Evolutionary conservation across 345 rosid genomes (phyloP).

Genomic region (Eucalyptus lansdowneana): DNA sequence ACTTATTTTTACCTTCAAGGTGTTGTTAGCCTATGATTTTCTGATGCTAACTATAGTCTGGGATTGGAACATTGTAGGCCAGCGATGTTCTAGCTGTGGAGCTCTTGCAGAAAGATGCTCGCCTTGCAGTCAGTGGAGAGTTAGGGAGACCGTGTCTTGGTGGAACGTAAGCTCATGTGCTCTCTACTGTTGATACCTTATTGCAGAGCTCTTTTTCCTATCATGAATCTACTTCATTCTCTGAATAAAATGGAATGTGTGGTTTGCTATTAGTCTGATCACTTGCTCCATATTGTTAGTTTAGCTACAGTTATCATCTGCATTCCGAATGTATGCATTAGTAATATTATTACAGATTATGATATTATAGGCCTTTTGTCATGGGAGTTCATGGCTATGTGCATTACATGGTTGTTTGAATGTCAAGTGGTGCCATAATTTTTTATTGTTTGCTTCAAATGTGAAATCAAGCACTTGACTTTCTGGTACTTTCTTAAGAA

Average conservation of each 20-base stretch:
- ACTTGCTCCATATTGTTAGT: not conserved
- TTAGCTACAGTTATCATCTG: not conserved
- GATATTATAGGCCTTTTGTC: not conserved
- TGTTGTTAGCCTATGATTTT: not conserved
- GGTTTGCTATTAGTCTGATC: not conserved
- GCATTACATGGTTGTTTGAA: not conserved
- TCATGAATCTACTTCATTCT: not conserved
- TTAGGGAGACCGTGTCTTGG: constrained; percentile 81
- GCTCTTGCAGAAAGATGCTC: constrained; percentile 91
- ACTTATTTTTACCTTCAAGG: not conserved
- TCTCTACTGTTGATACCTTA: not conserved
- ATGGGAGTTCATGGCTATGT: not conserved
- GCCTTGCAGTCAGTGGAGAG: constrained; percentile 79
- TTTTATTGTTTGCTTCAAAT: not conserved
- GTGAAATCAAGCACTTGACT: not conserved
- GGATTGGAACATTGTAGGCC: constrained; percentile 33
- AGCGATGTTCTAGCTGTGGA: constrained; percentile 97
- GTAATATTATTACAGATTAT: not conserved
- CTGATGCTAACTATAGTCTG: not conserved
- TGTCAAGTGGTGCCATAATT: not conserved
- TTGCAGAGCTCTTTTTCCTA: not conserved
- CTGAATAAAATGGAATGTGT: not conserved
- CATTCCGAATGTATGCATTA: not conserved
- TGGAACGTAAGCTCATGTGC: constrained; percentile 48
- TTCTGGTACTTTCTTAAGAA: not conserved